These are phyloP conservation scores for Periglandula ipomoeae DNA, from an alignment of 2,329 filamentous ascomycete genomes.

Conservation along the genomic window DNA sequence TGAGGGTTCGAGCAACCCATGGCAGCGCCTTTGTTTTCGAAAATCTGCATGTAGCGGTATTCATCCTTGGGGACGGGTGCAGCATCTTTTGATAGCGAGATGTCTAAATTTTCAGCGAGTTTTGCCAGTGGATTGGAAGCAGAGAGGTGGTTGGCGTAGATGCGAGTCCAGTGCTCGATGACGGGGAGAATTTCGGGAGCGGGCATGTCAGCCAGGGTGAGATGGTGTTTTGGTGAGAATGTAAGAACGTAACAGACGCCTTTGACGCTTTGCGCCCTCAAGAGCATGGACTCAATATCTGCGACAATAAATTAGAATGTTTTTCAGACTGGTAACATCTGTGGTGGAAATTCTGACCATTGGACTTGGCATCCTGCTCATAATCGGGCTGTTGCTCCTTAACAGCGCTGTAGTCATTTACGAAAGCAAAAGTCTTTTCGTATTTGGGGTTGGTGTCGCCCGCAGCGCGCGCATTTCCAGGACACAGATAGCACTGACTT, in stretches of 20 bases:
- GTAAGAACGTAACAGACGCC: conserved; percentile 96
- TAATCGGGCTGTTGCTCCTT: conserved; percentile 89
- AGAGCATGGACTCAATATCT: conserved; percentile 67
- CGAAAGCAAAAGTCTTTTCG: conserved; percentile 80
- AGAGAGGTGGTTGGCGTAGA: conserved; percentile 76
- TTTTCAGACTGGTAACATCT: too few species aligned
- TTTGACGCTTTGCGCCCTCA: conserved; percentile 77
- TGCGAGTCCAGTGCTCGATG: conserved; percentile 81
- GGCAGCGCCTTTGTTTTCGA: conserved; percentile 94
- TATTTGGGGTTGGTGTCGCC: conserved; percentile 84
- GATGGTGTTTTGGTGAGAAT: conserved; percentile 82
- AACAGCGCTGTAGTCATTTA: conserved; percentile 96
- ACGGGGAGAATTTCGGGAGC: conserved; percentile 70
- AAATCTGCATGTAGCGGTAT: conserved; percentile 97
- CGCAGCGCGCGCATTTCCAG: conserved; percentile 78
- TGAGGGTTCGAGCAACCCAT: conserved; percentile 99
- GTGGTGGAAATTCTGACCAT: conserved; percentile 20
- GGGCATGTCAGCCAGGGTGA: conserved; percentile 85
- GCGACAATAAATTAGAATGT: not conserved
- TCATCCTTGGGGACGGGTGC: conserved; percentile 54
- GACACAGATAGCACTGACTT: conserved; percentile 83
- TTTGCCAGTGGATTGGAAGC: conserved; percentile 54
- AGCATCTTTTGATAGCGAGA: conserved; percentile 28
- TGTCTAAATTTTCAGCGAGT: conserved; percentile 28
- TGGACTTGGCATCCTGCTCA: conserved; percentile 28